Evolutionary conservation across 2,329 filamentous ascomycete species (phyloP), one percentile per base, ranked within the genome.

Genomic region (Claviceps fusiformis): DNA sequence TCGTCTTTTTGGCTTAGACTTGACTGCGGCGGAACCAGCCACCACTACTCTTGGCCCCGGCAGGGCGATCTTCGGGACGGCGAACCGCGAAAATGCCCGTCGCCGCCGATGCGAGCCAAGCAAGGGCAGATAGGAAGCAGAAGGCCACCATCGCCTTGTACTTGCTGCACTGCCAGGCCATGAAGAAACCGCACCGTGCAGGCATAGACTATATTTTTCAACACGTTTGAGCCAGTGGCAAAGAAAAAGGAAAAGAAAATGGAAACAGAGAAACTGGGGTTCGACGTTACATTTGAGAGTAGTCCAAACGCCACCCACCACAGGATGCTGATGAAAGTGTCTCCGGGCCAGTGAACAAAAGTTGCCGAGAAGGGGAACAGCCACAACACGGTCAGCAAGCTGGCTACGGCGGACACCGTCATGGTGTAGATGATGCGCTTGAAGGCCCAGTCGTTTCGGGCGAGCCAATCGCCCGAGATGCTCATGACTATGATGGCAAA

Each of bases 401-500:
- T 81, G 13, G 83, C 81, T 19, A 91, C 64, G 24, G 76, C 83
- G 3, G 87, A 83, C 44, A 90, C 76, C 19, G 88, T 80, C 64
- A 86, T 80, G 49, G 85, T 80, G 73, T 89, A 91, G 70, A 91
- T 88, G 72, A 85, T 83, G 55, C 86, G 82, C 41, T 77, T 82
- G 10, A 67, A 64, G 44, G 79, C 71, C 75, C 79, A 83, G 57
- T 73, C 52, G 72, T 71, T 3, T 69, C 61, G 65, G 82, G 76
- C 31, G 31, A 90, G 79, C 67, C 85, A 86, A 60, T 80, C 67
- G 53, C 83, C 85, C 56, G 84, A 81, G 58, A 89, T 74, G 57
- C 85, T 86, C 29, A 84, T 82, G 53, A 89, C 82, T 58, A 89
- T 85, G 61, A 80, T 77, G n/a, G 79, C 83, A 64, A 86, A 89